Base-by-base conservation (phyloP, 192 early-diverging fungal genomes). In the Phycomyces blakesleeanus region DNA sequence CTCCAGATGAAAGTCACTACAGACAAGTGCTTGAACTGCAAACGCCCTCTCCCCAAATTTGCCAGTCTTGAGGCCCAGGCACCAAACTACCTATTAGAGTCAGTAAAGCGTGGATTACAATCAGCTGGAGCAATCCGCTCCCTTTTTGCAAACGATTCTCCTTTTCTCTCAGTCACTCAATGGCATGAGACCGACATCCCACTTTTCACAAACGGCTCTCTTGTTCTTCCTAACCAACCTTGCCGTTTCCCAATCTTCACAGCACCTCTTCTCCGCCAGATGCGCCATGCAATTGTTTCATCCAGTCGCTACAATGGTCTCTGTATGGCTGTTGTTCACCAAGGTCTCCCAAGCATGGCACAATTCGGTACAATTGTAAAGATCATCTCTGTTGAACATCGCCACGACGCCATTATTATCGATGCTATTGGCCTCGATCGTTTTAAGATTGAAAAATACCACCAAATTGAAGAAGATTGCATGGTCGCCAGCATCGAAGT, bases 11-110 rank as follows among this genome's bases (percentile, higher is more conserved):
- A 63, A 26, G 38, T 63, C 11, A 51, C 25, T 8, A 40, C 61
- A 16, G 61, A 54, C 27, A 49, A 63, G n/a, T 63, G 61, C 40
- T 34, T 41, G 21, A 39, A 29, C 27, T 63, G 61, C 16, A 52
- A 54, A 53, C 61, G 61, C 22, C 61, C 61, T n/a, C 51, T 63
- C 40, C 61, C 61, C 8, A 63, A 63, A 52, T 63, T 37, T 51
- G 40, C 22, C 16, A 52, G 38, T n/a, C 18, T 63, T n/a, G 51
- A 37, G 40, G 21, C 61, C 25, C 61, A 63, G 40, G 20, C 61
- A 42, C 24, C 50, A 24, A 53, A 63, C 51, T 25, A 63, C 34
- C 10, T 54, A 37, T 40, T 63, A n/a, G 20, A 29, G 37, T 29
- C 34, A 10, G 14, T 63, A 0, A 47, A 52, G n/a, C 25, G 38